These are phyloP conservation scores for Yamadazyma philogaea DNA, from an alignment of 805 yeast species.

Conservation along the genomic window DNA sequence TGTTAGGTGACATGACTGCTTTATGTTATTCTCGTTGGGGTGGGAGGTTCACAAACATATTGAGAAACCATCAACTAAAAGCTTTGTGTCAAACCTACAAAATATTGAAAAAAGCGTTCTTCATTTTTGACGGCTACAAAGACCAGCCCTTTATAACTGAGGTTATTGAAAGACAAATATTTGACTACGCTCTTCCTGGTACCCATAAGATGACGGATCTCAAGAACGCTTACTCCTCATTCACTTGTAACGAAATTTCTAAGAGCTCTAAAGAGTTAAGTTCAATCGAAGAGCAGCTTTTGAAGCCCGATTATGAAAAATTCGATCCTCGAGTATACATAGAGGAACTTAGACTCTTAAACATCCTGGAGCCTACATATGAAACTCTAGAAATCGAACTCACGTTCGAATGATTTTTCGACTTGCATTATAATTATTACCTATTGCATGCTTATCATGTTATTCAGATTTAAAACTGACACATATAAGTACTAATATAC, in stretches of 20 bases:
- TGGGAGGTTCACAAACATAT: constrained; percentile 9
- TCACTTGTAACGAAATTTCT: constrained; percentile 10
- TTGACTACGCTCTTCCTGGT: constrained; percentile 11
- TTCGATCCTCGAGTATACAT: constrained; percentile 1
- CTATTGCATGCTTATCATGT: background rate
- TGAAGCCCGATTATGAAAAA: constrained; percentile 8
- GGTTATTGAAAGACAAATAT: constrained; percentile 8
- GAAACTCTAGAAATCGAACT: constrained; percentile 9
- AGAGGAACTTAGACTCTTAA: background rate
- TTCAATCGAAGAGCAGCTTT: constrained; percentile 5
- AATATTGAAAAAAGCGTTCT: constrained; percentile 19
- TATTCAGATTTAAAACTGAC: background rate
- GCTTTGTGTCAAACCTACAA: constrained; percentile 9
- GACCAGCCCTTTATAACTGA: constrained; percentile 19
- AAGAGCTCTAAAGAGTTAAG: constrained; percentile 11
- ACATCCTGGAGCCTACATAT: background rate
- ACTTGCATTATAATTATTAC: background rate
- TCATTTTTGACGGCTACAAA: constrained; percentile 33
- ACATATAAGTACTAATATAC: background rate
- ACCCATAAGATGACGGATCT: constrained; percentile 7
- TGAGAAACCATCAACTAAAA: constrained; percentile 13
- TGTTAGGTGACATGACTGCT: constrained; percentile 20
- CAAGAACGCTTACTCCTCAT: constrained; percentile 10
- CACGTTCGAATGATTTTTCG: background rate
- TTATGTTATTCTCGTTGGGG: constrained; percentile 10